These are phyloP conservation scores for Paecilomyces dactylethromorphus DNA, from an alignment of 2,329 filamentous ascomycete genomes.

Conservation along the genomic window DNA sequence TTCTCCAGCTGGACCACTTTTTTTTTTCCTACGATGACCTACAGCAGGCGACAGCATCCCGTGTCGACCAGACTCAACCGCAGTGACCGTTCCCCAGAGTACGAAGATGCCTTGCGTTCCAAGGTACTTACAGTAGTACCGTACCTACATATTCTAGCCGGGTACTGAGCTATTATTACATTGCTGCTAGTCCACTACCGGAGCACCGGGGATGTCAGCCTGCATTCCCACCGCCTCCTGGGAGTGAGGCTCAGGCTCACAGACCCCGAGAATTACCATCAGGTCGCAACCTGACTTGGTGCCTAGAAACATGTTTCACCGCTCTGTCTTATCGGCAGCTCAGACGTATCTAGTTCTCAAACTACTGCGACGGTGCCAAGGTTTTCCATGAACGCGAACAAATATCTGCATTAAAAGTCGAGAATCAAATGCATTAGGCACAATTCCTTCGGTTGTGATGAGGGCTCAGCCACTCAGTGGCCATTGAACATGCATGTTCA, in stretches of 20 bases:
- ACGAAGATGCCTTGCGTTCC: background rate
- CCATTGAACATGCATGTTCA: background rate
- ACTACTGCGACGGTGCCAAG: background rate
- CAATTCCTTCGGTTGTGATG: background rate
- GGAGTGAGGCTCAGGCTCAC: background rate
- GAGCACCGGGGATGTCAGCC: background rate
- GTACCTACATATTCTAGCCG: background rate
- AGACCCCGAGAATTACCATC: background rate
- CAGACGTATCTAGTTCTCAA: background rate
- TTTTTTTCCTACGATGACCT: background rate
- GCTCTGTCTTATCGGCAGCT: background rate
- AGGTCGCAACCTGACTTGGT: background rate
- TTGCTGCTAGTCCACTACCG: background rate
- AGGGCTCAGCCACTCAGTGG: background rate
- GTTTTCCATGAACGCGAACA: background rate
- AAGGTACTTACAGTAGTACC: background rate
- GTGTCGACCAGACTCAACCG: background rate
- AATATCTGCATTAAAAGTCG: background rate
- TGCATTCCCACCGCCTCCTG: background rate
- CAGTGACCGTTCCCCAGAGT: background rate
- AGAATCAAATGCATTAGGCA: background rate
- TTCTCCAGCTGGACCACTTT: background rate
- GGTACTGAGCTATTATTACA: background rate
- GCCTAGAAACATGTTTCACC: background rate
- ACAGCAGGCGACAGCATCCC: background rate